Percentiles rank a stretch among this genome's conserved stretches.
Evolutionary conservation across 2,329 filamentous ascomycete species (phyloP).

Genomic region (Botryosphaeria dothidea): DNA sequence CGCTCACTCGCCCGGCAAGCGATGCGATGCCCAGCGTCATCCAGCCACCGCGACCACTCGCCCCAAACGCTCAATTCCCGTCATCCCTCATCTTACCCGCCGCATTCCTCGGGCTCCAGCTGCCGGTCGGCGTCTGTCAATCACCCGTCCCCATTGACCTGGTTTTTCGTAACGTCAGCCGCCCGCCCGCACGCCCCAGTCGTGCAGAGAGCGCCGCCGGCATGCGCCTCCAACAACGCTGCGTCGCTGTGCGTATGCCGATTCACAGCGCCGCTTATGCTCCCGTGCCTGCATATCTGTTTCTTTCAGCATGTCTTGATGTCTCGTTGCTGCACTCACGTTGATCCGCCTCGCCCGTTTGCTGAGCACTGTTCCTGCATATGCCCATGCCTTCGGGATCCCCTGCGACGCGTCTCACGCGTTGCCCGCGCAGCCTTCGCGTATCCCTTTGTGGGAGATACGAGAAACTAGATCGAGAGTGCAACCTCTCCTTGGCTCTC

Average conservation of each 20-base stretch:
- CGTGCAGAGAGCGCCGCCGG: constrained; percentile 15
- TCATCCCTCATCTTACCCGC: not conserved
- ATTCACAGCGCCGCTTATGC: not conserved
- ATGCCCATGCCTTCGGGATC: constrained; percentile 7
- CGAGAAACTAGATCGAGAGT: constrained; percentile 17
- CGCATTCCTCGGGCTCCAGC: constrained; percentile 7
- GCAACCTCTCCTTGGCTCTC: constrained; percentile 9
- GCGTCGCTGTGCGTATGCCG: not conserved
- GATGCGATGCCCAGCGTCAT: not conserved
- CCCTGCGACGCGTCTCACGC: constrained; percentile 18
- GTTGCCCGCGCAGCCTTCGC: constrained; percentile 10
- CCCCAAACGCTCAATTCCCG: not conserved
- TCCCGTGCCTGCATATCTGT: not conserved
- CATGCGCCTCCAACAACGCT: not conserved
- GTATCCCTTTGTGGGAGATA: constrained; percentile 16
- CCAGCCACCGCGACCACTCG: not conserved
- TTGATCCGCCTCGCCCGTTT: not conserved
- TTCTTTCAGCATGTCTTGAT: not conserved
- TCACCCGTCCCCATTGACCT: constrained; percentile 2
- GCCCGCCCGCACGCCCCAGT: not conserved
- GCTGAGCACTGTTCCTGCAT: constrained; percentile 17
- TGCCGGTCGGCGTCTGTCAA: not conserved
- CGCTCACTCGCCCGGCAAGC: not conserved
- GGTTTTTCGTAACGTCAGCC: constrained; percentile 1
- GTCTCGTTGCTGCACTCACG: not conserved